phyloP scores from a whole-genome alignment of 192 early-diverging fungal species.

The Gonapodya prolifera region DNA sequence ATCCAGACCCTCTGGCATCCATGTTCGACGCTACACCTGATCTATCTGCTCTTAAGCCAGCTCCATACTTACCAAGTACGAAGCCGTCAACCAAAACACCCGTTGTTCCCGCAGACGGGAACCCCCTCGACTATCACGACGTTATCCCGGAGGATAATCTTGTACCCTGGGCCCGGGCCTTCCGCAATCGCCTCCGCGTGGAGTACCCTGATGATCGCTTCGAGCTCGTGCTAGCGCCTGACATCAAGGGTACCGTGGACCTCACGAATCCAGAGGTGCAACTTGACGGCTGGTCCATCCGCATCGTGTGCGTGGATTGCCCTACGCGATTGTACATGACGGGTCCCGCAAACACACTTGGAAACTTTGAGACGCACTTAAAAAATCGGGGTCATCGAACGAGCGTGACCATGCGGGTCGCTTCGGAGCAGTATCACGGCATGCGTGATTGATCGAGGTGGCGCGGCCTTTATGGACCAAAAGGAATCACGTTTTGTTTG shows the following conservation, averaged over 20 bases:
- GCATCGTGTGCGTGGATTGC: background rate
- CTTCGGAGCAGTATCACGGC: no score
- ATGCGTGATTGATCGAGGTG: no score
- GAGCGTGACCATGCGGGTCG: background rate
- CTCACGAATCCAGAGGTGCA: background rate
- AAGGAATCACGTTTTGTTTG: no score
- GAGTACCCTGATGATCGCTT: background rate
- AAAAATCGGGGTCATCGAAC: background rate
- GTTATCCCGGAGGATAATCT: background rate
- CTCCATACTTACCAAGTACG: no score
- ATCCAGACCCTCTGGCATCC: no score
- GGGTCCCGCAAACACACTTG: background rate
- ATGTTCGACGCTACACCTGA: no score
- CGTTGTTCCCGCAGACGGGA: no score
- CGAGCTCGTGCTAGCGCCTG: background rate
- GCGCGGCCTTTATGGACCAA: no score
- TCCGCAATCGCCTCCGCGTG: background rate
- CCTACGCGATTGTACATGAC: background rate
- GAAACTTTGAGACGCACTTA: background rate
- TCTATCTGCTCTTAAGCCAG: no score
- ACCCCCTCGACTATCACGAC: background rate
- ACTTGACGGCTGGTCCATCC: background rate
- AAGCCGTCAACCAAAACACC: no score
- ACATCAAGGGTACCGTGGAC: background rate
- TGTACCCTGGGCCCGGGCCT: background rate